Evolutionary conservation across 305 asterid genomes (phyloP), one percentile per base, ranked within the genome.

Genomic region (Ilex paraguariensis): DNA sequence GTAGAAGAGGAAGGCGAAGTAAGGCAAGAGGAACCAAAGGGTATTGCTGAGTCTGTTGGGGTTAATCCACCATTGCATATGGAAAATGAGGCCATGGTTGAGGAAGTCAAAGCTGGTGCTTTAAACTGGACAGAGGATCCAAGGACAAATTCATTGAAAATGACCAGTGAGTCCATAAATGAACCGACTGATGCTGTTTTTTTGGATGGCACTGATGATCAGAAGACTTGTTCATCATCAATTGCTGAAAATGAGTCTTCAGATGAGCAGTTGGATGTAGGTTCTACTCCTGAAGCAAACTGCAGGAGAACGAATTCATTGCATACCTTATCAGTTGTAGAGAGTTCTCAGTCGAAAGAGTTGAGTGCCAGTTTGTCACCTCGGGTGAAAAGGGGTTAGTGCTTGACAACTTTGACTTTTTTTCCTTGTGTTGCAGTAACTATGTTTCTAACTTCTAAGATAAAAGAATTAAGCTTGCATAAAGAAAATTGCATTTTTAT

Each of bases 351-450:
- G 42, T 65, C 62, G 33, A 79, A 66, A 59, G 81, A 72, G 57
- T 54, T 31, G 58, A 73, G 73, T 69, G 45, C 53, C 59, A 77
- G 81, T 70, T 74, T 84, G 17, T 72, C 78, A 13, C 77, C 82
- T 68, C 75, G 5, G 54, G 72, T 69, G 48, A 75, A 28, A 63
- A 78, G 74, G 86, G 91, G 98, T 90, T 61, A 66, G 83, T 31
- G 39, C 63, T 67, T 69, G 28, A 21, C 28, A 54, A 45, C 11
- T 36, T 28, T 36, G 42, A 8, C 9, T 36, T 5, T 36, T 8
- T 36, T 8, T 36, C 42, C 42, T 36, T 36, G 9, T 36, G 42
- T 36, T 36, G 42, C 0, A 2, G 42, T 36, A 2, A 36, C 6
- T 36, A 36, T 36, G 4, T 4, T 4, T 36, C 9, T 36, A 21